Conservation (phyloP, 441 rosid genomes). For the Pelargonium cotyledonis region DNA sequence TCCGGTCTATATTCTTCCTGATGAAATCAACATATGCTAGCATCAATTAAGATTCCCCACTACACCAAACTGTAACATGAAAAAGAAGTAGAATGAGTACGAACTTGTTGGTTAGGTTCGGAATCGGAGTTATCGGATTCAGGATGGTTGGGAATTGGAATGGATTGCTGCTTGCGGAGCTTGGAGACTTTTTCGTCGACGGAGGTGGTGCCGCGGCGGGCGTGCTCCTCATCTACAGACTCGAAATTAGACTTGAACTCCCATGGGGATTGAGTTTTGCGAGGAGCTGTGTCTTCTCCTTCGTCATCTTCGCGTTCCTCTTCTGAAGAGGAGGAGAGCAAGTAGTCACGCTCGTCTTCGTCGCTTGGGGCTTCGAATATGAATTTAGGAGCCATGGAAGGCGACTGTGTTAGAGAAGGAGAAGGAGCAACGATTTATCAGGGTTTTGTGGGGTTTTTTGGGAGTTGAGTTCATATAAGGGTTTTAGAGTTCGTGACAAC, state of each 20-base stretch:
- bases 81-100: not conserved
- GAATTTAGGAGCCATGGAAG: constrained; percentile 42
- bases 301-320: constrained; percentile 14
- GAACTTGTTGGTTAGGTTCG: constrained; percentile 57
- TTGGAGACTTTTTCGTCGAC: constrained; percentile 72
- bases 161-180: constrained; percentile 40
- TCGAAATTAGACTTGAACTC: constrained; percentile 77
- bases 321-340: constrained; percentile 19
- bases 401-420: not conserved
- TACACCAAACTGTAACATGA: no score
- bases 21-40: not conserved
- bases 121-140: constrained; percentile 36
- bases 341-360: constrained; percentile 31
- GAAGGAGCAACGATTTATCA: not conserved
- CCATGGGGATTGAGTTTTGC: constrained; percentile 74
- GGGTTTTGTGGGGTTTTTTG: not conserved
- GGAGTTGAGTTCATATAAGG: not conserved
- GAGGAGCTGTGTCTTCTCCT: constrained; percentile 24
- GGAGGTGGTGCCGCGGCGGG: constrained; percentile 86
- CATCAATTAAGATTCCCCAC: no score
- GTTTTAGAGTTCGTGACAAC: not conserved
- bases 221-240: constrained; percentile 88
- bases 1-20: constrained; percentile 63
- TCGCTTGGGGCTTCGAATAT: constrained; percentile 68
- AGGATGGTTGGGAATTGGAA: constrained; percentile 24